Evolutionary conservation across 768 basidiomycete species (phyloP).

Genomic region (Hortiboletus campestris): DNA sequence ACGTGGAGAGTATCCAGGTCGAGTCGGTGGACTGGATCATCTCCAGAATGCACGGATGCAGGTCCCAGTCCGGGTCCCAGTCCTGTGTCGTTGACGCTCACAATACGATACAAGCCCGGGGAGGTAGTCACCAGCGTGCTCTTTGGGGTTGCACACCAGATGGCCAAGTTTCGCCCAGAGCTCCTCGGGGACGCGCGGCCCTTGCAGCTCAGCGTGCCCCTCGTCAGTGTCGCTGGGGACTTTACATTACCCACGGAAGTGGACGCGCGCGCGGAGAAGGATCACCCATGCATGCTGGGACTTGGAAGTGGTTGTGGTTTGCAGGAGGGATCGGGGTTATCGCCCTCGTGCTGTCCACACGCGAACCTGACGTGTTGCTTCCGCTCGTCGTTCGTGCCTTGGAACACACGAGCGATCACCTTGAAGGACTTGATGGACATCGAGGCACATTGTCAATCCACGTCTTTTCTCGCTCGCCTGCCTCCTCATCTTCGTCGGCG

Average conservation of each 20-base stretch:
- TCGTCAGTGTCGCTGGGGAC: slow-evolving; percentile 54
- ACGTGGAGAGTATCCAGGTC: slow-evolving; percentile 59
- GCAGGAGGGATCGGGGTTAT: slow-evolving; percentile 66
- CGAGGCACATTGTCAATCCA: slow-evolving; percentile 33
- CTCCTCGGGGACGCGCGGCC: slow-evolving; percentile 39
- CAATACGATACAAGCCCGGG: slow-evolving; percentile 55
- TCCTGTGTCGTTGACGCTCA: slow-evolving; percentile 39
- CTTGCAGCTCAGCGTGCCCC: slow-evolving; percentile 40
- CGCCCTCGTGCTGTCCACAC: slow-evolving; percentile 47
- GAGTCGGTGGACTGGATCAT: slow-evolving; percentile 15
- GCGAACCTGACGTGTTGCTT: slow-evolving; percentile 52
- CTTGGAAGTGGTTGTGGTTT: slow-evolving; percentile 46
- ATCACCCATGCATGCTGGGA: background rate
- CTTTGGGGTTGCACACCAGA: slow-evolving; percentile 46
- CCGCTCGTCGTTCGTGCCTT: slow-evolving; percentile 31
- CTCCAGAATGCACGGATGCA: background rate
- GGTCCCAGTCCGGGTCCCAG: background rate
- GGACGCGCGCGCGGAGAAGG: background rate
- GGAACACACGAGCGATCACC: background rate
- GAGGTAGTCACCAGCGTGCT: slow-evolving; percentile 55
- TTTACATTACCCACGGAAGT: slow-evolving; percentile 38
- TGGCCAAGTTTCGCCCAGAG: slow-evolving; percentile 40
- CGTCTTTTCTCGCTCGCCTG: slow-evolving; percentile 33
- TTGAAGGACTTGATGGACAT: background rate
- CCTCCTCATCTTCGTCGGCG: background rate